Percentiles rank a stretch among this genome's conserved stretches.
Conservation (phyloP, 768 basidiomycete genomes). For the Tricholoma bakamatsutake region DNA sequence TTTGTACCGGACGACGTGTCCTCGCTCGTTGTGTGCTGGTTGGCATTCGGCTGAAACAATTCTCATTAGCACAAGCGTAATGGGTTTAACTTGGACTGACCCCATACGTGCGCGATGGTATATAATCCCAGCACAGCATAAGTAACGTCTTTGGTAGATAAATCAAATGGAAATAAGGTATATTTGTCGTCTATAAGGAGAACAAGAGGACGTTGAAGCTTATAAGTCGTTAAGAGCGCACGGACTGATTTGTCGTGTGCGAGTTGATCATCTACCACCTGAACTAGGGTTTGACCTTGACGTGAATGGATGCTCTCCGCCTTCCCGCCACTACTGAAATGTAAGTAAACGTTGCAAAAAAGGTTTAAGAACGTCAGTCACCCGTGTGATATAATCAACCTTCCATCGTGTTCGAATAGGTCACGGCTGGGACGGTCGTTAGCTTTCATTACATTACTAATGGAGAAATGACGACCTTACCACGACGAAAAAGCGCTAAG, state of each 20-base stretch:
- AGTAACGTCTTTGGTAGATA: conserved; percentile 38
- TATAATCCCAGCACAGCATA: conserved; percentile 66
- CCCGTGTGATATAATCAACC: conserved; percentile 82
- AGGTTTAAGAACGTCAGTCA: conserved; percentile 25
- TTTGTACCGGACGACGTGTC: conserved; percentile 69
- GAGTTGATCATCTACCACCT: conserved; percentile 57
- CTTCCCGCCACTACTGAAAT: conserved; percentile 46
- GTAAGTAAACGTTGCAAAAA: not conserved
- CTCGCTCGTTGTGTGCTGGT: conserved; percentile 36
- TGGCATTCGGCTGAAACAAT: conserved; percentile 55
- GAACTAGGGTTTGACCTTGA: conserved; percentile 32
- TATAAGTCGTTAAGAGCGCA: conserved; percentile 56
- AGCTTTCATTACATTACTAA: not conserved
- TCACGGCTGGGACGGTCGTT: conserved; percentile 51
- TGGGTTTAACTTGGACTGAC: conserved; percentile 31
- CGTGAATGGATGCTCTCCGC: conserved; percentile 48
- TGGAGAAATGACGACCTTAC: conserved; percentile 29
- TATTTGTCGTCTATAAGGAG: conserved; percentile 76
- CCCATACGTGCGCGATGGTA: conserved; percentile 65
- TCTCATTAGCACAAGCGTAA: not conserved
- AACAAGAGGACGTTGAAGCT: conserved; percentile 51
- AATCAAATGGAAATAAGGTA: conserved; percentile 64
- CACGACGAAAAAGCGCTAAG: conserved; percentile 63
- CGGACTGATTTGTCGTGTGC: conserved; percentile 66
- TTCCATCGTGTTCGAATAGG: conserved; percentile 55